phyloP scores from a whole-genome alignment of 148 eudicot genomes.

The Polygonum maritimum region DNA sequence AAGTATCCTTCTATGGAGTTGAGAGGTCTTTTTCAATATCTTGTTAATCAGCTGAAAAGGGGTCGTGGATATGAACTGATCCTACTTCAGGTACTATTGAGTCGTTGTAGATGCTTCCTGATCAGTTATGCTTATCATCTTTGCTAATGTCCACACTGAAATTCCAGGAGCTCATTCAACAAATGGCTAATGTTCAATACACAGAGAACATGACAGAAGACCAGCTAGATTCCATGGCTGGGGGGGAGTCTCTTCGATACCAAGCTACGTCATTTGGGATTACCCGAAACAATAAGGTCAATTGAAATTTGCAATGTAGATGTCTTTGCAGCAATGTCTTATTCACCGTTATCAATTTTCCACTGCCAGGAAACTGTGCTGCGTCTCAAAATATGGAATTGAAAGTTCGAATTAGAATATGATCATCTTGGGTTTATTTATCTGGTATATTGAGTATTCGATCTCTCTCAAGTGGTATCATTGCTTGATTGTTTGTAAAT shows the following conservation, averaged over 20 bases:
- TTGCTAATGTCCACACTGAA: background rate
- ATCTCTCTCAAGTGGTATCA: background rate
- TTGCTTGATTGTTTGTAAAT: background rate
- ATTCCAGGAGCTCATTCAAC: slow-evolving; percentile 86
- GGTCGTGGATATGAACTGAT: slow-evolving; percentile 93
- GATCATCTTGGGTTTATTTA: background rate
- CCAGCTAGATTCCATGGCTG: slow-evolving; percentile 97
- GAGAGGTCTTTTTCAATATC: slow-evolving; percentile 93
- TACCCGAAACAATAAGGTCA: slow-evolving; percentile 84
- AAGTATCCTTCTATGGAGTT: slow-evolving; percentile 99
- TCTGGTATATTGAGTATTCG: background rate
- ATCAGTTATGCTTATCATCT: background rate
- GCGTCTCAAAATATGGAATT: background rate
- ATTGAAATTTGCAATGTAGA: background rate
- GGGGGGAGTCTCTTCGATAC: slow-evolving; percentile 88
- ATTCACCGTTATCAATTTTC: background rate
- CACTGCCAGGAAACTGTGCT: background rate
- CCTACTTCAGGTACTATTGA: slow-evolving; percentile 61
- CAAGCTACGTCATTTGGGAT: slow-evolving; percentile 93
- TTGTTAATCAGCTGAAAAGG: slow-evolving; percentile 87
- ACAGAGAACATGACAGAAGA: slow-evolving; percentile 99
- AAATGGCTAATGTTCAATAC: slow-evolving; percentile 98
- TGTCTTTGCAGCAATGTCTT: background rate
- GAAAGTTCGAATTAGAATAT: background rate
- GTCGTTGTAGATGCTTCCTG: background rate